Conservation (phyloP, 1,139 yeast genomes). For the Cylindricascospora bacillispora region DNA sequence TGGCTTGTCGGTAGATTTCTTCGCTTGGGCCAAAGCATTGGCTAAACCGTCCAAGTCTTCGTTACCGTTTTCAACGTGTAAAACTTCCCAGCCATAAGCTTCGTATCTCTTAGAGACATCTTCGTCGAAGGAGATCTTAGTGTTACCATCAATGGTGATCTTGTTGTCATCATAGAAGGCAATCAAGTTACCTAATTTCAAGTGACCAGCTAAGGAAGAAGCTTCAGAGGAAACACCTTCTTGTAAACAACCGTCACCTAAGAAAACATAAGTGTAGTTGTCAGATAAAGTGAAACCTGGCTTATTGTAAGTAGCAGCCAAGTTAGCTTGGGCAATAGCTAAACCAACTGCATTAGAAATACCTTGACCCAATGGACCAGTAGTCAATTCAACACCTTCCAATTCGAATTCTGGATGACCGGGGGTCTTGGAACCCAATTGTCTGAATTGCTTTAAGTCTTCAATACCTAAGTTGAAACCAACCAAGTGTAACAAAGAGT, state of each 20-base stretch:
- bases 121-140: constrained; percentile 87
- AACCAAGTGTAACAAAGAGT: constrained; percentile 72
- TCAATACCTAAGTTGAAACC: constrained; percentile 77
- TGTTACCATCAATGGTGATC: constrained; percentile 94
- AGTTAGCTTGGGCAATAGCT: constrained; percentile 87
- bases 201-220: constrained; percentile 89
- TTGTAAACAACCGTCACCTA: constrained; percentile 98
- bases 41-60: constrained; percentile 60
- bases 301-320: constrained; percentile 90
- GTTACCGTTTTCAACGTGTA: constrained; percentile 73
- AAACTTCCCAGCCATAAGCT: constrained; percentile 91
- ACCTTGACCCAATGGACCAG: constrained; percentile 99
- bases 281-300: constrained; percentile 63
- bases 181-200: constrained; percentile 86
- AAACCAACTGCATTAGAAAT: constrained; percentile 92
- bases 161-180: constrained; percentile 96
- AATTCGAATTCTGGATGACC: constrained; percentile 87
- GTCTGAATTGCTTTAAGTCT: constrained; percentile 87
- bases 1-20: constrained; percentile 62
- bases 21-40: constrained; percentile 62
- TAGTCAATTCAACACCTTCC: constrained; percentile 94
- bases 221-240: constrained; percentile 98
- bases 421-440: constrained; percentile 81
- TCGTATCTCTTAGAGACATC: constrained; percentile 77
- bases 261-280: constrained; percentile 64